Evolutionary conservation across 805 yeast genomes (phyloP).

Genomic region (Starmerella bombi): DNA sequence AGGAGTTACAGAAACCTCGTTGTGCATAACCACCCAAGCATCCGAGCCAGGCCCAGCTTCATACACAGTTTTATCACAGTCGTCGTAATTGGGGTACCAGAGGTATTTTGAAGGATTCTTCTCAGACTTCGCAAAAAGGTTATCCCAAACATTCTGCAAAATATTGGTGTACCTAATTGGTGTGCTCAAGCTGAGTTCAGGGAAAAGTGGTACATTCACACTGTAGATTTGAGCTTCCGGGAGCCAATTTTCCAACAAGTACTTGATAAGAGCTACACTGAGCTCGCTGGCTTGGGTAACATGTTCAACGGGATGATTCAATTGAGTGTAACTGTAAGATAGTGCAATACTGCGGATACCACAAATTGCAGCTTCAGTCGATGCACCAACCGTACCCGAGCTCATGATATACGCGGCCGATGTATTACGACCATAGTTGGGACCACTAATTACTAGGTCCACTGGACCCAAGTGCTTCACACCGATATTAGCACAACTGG

Average conservation of each 20-base stretch:
- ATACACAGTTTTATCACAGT: constrained; percentile 43
- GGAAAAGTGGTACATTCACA: constrained; percentile 71
- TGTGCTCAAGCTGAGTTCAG: constrained; percentile 42
- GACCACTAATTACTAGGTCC: constrained; percentile 86
- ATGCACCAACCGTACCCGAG: constrained; percentile 94
- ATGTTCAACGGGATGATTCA: constrained; percentile 36
- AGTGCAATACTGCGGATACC: constrained; percentile 59
- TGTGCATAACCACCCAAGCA: constrained; percentile 53
- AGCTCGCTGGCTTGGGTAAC: constrained; percentile 54
- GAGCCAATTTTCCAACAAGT: constrained; percentile 49
- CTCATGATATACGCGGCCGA: constrained; percentile 78
- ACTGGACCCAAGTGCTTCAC: constrained; percentile 53
- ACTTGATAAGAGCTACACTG: constrained; percentile 48
- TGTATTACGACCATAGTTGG: constrained; percentile 89
- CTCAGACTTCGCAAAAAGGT: constrained; percentile 35
- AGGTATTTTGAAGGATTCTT: constrained; percentile 30
- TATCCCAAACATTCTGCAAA: constrained; percentile 65
- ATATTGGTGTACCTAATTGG: constrained; percentile 65
- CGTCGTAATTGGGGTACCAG: constrained; percentile 76
- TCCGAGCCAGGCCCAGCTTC: constrained; percentile 42
- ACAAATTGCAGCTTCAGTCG: constrained; percentile 76
- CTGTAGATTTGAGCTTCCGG: constrained; percentile 54
- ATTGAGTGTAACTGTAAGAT: constrained; percentile 63
- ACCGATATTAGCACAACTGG: constrained; percentile 88
- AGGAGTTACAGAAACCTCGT: constrained; percentile 35